A percentile compares a stretch with the other conserved stretches of the same genome.
Evolutionary conservation across 2,329 filamentous ascomycete species (phyloP).

Genomic region (Alternaria triticimaculans): DNA sequence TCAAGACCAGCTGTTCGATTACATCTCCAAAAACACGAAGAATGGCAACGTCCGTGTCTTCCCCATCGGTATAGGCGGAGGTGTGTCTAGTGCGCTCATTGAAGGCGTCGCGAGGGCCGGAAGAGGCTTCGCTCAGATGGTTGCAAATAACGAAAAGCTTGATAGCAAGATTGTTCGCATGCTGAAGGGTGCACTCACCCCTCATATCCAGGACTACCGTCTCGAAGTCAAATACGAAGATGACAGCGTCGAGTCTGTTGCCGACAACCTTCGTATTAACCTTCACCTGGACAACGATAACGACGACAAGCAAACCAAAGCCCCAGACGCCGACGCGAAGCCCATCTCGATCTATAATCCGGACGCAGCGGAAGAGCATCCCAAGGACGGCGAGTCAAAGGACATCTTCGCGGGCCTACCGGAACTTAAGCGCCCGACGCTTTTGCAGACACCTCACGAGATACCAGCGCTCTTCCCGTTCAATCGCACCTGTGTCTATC

Average conservation of each 20-base stretch:
- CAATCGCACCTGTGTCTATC: conserved; percentile 7
- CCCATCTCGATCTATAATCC: conserved; percentile 1
- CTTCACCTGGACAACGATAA: background rate
- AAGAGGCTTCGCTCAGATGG: conserved; percentile 10
- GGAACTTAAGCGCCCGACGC: background rate
- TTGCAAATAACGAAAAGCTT: conserved; percentile 3
- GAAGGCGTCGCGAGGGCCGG: conserved; percentile 10
- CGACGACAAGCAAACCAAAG: background rate
- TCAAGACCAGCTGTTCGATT: conserved; percentile 1
- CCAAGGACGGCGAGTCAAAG: background rate
- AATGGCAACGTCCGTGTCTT: conserved; percentile 6
- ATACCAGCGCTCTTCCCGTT: conserved; percentile 5
- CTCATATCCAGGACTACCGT: conserved; percentile 6
- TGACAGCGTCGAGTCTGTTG: conserved; percentile 1
- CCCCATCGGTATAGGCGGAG: conserved; percentile 5
- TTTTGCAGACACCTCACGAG: conserved; percentile 2
- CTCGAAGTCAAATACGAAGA: conserved; percentile 12
- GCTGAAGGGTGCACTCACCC: conserved; percentile 13
- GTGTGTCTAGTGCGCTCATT: conserved; percentile 6
- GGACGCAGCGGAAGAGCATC: background rate
- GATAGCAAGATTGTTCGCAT: conserved; percentile 11
- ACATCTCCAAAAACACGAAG: background rate
- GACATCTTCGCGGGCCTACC: conserved; percentile 1
- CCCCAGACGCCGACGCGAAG: background rate
- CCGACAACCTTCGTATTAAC: background rate